Evolutionary conservation across 225 moss, liverwort and hornwort genomes (phyloP), one percentile per base, ranked within the genome.

Genomic region (Neckera pumila): DNA sequence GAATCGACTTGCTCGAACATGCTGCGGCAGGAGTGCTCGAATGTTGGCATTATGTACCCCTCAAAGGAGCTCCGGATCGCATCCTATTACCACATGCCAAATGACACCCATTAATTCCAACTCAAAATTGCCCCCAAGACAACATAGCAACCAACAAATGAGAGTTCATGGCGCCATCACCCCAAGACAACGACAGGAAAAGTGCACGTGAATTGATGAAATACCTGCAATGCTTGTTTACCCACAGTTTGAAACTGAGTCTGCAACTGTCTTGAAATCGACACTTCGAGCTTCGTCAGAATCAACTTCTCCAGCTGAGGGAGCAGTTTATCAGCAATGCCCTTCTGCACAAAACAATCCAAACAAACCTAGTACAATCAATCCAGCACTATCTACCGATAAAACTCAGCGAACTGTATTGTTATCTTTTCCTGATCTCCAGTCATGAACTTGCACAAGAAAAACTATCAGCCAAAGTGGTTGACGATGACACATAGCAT

Each of bases 1-100:
- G 95, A 83, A 93, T 98, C 97, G 79, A 98, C 93, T 58, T 98
- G 93, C 83, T 96, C 95, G 77, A 98, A 98, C 97, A 98, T 97
- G 78, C 72, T 95, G 92, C 95, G 96, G 88, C 97, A 98, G 30
- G 96, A 94, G 81, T 77, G 91, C 90, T 98, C 98, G 86, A 98
- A 97, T 65, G 92, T 90, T 59, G 98, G 98, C 58, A 98, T 92
- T 31, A 98, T 93, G 67, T 95, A 92, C 12, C 91, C 86, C 90
- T 98, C 98, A 79, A 98, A 95, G 21, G 96, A 95, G 87, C 92
- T 91, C 80, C 97, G 96, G 56, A 98, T 93, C 80, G 95, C 93
- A 42, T 98, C 98, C 98, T 98, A 93, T 88, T 67, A 87, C 54
- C 61, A 86, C 36, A 21, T 42, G 38, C 45, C 88, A 87, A 78